Base-by-base conservation (phyloP, 1,284 basidiomycete species). In the Wolfiporia cocos region DNA sequence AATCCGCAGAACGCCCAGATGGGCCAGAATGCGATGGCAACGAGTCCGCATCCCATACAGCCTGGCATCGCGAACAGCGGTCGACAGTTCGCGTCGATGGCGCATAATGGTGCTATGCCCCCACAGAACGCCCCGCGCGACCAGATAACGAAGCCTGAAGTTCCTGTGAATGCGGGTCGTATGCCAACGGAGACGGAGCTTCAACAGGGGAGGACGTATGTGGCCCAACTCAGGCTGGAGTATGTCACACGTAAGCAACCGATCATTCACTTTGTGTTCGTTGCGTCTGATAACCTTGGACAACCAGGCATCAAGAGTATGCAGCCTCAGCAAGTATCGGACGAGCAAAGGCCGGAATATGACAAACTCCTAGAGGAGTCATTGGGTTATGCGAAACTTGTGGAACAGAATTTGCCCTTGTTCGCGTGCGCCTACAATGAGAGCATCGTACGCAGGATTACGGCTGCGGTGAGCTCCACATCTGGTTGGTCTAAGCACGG, bases 381-480 rank as follows among this genome's bases (percentile, higher is more conserved):
- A 20, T 58, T 59, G 50, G 71, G 66, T 38, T 51, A 64, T 32
- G 63, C 68, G 20, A 41, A 34, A 6, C 76, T 80, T 0, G 57
- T 81, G 17, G 73, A 81, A 3, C 32, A 39, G 28, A 76, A 70
- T 48, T 56, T 86, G n/a, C 63, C 66, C 0, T 58, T 76, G 58
- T 68, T 71, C 48, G 62, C 65, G 32, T 55, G 67, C 32, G 51
- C 74, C 34, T 52, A 73, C 37, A 73, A 68, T 50, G 67, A 76
- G 9, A 70, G 72, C 0, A 30, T 58, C 17, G 61, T 79, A 32
- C 69, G 63, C 54, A 74, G 62, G 56, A 58, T 77, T 20, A 61
- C 79, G 30, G 57, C 66, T 7, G 76, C 81, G 41, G 83, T 85
- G 49, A 47, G 41, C n/a, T n/a, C n/a, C n/a, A n/a, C n/a, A n/a